Evolutionary conservation across 805 yeast genomes (phyloP), one percentile per base, ranked within the genome.

Genomic region (Pichia rugopelliculosa): DNA sequence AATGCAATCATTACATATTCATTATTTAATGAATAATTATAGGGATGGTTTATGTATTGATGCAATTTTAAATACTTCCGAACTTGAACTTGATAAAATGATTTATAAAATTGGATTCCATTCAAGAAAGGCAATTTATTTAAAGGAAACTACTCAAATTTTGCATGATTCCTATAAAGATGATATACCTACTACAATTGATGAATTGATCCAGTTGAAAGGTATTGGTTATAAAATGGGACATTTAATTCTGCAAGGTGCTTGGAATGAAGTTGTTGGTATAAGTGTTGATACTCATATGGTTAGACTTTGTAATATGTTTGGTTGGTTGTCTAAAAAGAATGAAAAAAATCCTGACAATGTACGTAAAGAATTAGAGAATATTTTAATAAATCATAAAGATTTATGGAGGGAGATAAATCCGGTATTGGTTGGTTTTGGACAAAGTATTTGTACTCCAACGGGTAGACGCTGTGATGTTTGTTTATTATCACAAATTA

Each of bases 201-300:
- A 75, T 7, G 90, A 82, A 0, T 71, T 90, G 44, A 71, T 76
- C 6, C 64, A 75, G 0, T 67, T 90, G 27, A 96, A 96, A 0
- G 98, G 98, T 0, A 95, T 90, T 3, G 98, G 98, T 0, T 96
- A 96, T 9, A 90, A 90, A 62, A 90, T 90, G 98, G 96, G 95
- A 0, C 84, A 77, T 60, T 66, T 90, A 36, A 72, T 90, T 1
- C 68, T 88, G 49, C 96, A 88, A 57, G 76, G 79, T 37, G 96
- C 93, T 0, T 89, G 96, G 96, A 69, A 72, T 38, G 69, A 82
- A 49, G 80, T 74, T 45, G 68, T 71, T 13, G 97, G 97, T 0
- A 87, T 90, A n/a, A 96, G 97, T 9, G 96, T 90, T 11, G 98
- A 90, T 61, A 90, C 87, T 3, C 98, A 90, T 63, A 79, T 90